phyloP scores from a whole-genome alignment of 352 stramenopile genomes.

The Pythium monospermum region DNA sequence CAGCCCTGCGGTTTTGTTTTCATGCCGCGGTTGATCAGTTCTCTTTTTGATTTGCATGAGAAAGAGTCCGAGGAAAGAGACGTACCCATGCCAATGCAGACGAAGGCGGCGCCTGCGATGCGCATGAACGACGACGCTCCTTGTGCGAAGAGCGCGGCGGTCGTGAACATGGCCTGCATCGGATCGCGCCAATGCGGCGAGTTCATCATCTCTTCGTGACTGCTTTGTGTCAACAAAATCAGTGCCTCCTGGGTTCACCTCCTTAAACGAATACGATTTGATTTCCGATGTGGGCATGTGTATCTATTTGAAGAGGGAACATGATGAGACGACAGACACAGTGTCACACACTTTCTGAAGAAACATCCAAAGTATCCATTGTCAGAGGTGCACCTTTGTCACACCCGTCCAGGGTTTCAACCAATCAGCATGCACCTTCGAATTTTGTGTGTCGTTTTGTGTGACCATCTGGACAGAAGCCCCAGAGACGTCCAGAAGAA shows the following conservation, averaged over 20 bases:
- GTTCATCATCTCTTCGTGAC: conserved; percentile 3
- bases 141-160: conserved; percentile 13
- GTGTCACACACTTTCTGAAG: no score
- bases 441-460: not conserved
- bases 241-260: not conserved
- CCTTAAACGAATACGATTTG: not conserved
- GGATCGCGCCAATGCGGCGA: conserved; percentile 19
- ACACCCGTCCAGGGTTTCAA: not conserved
- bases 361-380: not conserved
- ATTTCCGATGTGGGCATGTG: not conserved
- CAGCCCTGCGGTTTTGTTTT: conserved; percentile 8
- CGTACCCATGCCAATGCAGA: conserved; percentile 24
- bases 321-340: no score
- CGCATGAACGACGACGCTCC: conserved; percentile 20
- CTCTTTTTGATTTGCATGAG: not conserved
- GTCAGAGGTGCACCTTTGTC: not conserved
- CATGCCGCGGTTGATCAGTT: not conserved
- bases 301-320: not conserved
- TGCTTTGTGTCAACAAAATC: not conserved
- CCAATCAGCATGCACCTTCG: conserved; percentile 1
- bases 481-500: not conserved
- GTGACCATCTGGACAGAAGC: not conserved
- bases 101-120: conserved; percentile 16
- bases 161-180: conserved; percentile 22
- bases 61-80: not conserved